These are phyloP conservation scores for Choanephora cucurbitarum DNA, from an alignment of 371 early-diverging fungal species.

Conservation along the genomic window DNA sequence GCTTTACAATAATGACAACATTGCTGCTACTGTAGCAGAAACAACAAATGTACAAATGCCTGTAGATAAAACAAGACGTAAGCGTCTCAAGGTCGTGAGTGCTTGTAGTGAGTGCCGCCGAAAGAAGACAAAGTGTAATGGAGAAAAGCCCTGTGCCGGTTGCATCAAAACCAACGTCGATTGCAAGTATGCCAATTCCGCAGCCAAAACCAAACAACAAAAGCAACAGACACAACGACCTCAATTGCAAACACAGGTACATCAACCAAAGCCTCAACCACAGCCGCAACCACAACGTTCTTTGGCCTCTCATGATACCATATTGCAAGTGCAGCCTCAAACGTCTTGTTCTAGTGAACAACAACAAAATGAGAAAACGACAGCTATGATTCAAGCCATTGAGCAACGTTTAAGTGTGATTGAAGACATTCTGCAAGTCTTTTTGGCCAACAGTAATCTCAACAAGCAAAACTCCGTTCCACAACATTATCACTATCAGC, in stretches of 20 bases:
- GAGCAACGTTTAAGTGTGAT: conserved; percentile 43
- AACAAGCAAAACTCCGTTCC: conserved; percentile 3
- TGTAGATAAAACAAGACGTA: conserved; percentile 41
- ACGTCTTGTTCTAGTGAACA: background rate
- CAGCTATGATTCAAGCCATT: conserved; percentile 35
- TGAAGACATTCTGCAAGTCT: conserved; percentile 40
- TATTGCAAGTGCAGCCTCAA: conserved; percentile 3
- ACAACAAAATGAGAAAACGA: conserved; percentile 4
- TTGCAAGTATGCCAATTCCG: conserved; percentile 39
- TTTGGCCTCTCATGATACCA: background rate
- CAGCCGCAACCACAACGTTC: background rate
- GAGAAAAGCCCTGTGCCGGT: conserved; percentile 36
- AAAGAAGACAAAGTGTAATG: conserved; percentile 30
- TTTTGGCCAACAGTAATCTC: conserved; percentile 19
- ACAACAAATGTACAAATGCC: conserved; percentile 21
- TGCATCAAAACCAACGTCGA: conserved; percentile 43
- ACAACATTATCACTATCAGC: conserved; percentile 15
- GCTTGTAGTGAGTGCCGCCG: conserved; percentile 31
- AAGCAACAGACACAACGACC: conserved; percentile 15
- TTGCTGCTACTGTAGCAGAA: background rate
- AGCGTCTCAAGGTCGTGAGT: conserved; percentile 42
- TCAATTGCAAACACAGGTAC: conserved; percentile 10
- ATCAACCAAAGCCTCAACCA: background rate
- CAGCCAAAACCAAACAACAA: conserved; percentile 14
- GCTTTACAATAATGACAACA: conserved; percentile 7